These are phyloP conservation scores for Xylariaceae sp. DNA, from an alignment of 2,329 filamentous ascomycete genomes.

Conservation along the genomic window DNA sequence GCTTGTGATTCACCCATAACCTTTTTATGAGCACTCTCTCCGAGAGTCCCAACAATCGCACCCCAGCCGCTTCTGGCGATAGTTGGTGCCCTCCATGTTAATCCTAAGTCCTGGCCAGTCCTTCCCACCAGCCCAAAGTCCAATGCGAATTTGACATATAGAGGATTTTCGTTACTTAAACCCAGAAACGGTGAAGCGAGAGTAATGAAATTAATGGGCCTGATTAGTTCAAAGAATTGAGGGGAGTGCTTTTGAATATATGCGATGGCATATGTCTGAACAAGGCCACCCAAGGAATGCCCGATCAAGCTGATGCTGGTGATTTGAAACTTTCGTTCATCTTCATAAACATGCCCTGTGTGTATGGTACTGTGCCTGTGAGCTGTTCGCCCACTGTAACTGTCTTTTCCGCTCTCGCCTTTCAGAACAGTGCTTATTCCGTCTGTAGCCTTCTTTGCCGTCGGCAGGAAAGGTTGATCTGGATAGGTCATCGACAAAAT, in stretches of 20 bases:
- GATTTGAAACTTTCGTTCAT: conserved; percentile 73
- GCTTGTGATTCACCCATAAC: conserved; percentile 69
- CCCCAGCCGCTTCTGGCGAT: conserved; percentile 87
- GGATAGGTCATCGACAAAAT: conserved; percentile 90
- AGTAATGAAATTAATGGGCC: conserved; percentile 88
- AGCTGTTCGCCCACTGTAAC: conserved; percentile 52
- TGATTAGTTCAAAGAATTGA: conserved; percentile 83
- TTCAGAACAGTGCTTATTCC: conserved; percentile 49
- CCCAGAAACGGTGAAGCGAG: conserved; percentile 88
- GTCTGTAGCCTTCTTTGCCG: conserved; percentile 56
- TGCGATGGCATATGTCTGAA: conserved; percentile 93
- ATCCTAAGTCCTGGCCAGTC: conserved; percentile 90
- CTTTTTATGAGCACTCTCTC: conserved; percentile 67
- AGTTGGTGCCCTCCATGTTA: conserved; percentile 92
- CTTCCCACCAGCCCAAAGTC: conserved; percentile 97
- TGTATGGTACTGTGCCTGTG: conserved; percentile 69
- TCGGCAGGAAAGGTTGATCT: conserved; percentile 85
- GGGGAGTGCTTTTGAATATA: conserved; percentile 98
- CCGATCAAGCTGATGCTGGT: conserved; percentile 95
- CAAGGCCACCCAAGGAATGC: conserved; percentile 86
- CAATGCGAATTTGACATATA: conserved; percentile 95
- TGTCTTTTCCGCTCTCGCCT: conserved; percentile 47
- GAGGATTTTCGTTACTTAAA: conserved; percentile 93
- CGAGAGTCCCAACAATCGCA: conserved; percentile 81
- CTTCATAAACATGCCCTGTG: conserved; percentile 40